A percentile compares a stretch with the other conserved stretches of the same genome.
phyloP scores from a whole-genome alignment of 2,329 filamentous ascomycete genomes.

The Myrmaecium sp. region DNA sequence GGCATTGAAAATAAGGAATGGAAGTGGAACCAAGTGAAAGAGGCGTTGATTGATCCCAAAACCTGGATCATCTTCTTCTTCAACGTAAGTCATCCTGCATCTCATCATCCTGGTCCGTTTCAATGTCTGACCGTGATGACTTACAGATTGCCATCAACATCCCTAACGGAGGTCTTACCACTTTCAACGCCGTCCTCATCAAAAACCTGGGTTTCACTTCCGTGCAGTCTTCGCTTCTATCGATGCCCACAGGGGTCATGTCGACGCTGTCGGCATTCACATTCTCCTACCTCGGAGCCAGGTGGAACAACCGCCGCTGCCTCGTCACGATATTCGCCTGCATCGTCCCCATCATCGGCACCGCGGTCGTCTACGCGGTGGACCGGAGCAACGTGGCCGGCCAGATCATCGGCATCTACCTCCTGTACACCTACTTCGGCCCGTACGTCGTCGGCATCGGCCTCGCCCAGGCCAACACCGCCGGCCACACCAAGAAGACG shows the following conservation, averaged over 20 bases:
- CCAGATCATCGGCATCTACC: slow-evolving; percentile 24
- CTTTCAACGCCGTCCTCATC: slow-evolving; percentile 23
- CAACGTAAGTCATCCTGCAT: too few species aligned
- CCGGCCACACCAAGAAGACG: slow-evolving; percentile 25
- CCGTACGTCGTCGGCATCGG: slow-evolving; percentile 15
- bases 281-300: slow-evolving; percentile 15
- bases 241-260: slow-evolving; percentile 20
- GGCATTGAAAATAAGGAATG: slow-evolving; percentile 9
- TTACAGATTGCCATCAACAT: slow-evolving; percentile 19
- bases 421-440: slow-evolving; percentile 24
- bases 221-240: slow-evolving; percentile 19
- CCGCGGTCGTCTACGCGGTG: slow-evolving; percentile 14
- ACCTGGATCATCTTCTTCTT: slow-evolving; percentile 15
- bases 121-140: too few species aligned
- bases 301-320: slow-evolving; percentile 13
- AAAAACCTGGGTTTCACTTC: slow-evolving; percentile 20
- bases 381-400: slow-evolving; percentile 17
- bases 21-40: slow-evolving; percentile 14
- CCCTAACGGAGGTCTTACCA: slow-evolving; percentile 21
- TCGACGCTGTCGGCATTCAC: slow-evolving; percentile 15
- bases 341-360: slow-evolving; percentile 15
- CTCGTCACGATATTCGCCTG: slow-evolving; percentile 15
- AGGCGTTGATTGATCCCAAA: slow-evolving; percentile 19
- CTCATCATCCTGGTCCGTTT: too few species aligned
- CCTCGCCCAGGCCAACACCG: slow-evolving; percentile 16